These are phyloP conservation scores for Nicotiana obtusifolia DNA, from an alignment of 257 asterid genomes.

Conservation along the genomic window DNA sequence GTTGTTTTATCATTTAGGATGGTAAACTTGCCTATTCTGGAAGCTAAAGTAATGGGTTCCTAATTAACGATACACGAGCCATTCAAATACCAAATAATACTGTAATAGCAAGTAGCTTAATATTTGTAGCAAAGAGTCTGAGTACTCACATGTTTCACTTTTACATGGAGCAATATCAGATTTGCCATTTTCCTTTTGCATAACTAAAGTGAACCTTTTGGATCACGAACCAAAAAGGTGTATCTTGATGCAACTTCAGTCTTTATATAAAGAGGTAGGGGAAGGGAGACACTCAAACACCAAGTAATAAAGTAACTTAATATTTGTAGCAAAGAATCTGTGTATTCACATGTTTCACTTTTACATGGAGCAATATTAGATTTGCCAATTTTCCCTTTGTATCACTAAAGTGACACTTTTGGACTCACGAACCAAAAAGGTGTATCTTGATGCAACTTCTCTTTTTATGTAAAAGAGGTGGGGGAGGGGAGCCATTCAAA, in stretches of 20 bases:
- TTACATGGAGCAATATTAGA: too few relatives aligned
- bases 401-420: too few relatives aligned
- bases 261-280: too few relatives aligned
- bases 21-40: constrained; percentile 3
- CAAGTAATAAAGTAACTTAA: background rate
- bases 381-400: too few relatives aligned
- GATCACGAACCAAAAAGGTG: constrained; percentile 36
- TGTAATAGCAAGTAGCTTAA: background rate
- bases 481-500: too few relatives aligned
- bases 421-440: too few relatives aligned
- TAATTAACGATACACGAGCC: background rate
- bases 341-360: too few relatives aligned
- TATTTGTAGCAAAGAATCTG: constrained; percentile 33
- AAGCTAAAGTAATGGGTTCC: background rate
- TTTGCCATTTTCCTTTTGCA: constrained; percentile 50
- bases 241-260: constrained; percentile 53
- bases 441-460: too few relatives aligned
- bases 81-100: background rate
- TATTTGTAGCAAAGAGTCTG: constrained; percentile 35
- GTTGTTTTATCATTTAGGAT: background rate
- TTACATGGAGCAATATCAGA: constrained; percentile 32
- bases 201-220: constrained; percentile 68
- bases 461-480: too few relatives aligned
- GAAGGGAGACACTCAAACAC: background rate
- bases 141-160: constrained; percentile 18